These are phyloP conservation scores for Tarenaya hassleriana DNA, from an alignment of 345 rosid species.

Conservation along the genomic window DNA sequence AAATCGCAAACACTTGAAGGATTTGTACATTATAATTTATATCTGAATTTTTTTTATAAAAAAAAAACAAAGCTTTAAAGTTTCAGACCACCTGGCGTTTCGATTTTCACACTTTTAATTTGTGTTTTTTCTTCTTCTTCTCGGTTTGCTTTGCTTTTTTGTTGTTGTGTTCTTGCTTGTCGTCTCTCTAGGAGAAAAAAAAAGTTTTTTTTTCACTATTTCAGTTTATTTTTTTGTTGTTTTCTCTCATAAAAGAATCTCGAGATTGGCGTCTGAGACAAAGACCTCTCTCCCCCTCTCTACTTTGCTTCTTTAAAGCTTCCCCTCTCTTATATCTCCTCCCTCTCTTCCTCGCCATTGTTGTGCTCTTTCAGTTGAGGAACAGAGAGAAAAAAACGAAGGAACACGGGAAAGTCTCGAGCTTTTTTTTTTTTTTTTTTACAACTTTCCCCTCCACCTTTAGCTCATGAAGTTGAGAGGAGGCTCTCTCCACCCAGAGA, in stretches of 20 bases:
- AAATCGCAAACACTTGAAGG: too few relatives aligned
- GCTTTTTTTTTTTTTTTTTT: neutral
- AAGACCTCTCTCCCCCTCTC: slow-evolving; percentile 18
- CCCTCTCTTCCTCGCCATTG: slow-evolving; percentile 24
- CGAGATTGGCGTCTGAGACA: slow-evolving; percentile 37
- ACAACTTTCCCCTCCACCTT: slow-evolving; percentile 22
- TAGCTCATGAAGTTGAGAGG: slow-evolving; percentile 41
- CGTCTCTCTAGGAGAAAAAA: slow-evolving; percentile 17
- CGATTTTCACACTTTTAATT: slow-evolving; percentile 4
- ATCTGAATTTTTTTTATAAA: too few relatives aligned
- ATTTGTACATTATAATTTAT: too few relatives aligned
- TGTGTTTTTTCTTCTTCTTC: neutral
- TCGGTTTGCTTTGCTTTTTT: slow-evolving; percentile 10
- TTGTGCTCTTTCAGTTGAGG: slow-evolving; percentile 19
- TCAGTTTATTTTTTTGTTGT: slow-evolving; percentile 8
- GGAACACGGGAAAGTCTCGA: neutral
- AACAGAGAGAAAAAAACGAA: slow-evolving; percentile 4
- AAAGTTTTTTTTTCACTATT: slow-evolving; percentile 14
- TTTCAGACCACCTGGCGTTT: slow-evolving; percentile 25
- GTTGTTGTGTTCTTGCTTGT: slow-evolving; percentile 19
- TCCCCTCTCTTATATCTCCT: slow-evolving; percentile 16
- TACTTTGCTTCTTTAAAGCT: neutral
- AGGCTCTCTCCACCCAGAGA: slow-evolving; percentile 44
- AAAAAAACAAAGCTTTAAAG: slow-evolving; percentile 19
- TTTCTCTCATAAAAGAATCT: slow-evolving; percentile 28